Evolutionary conservation across 2,329 filamentous ascomycete genomes (phyloP), one percentile per base, ranked within the genome.

Genomic region (Aaosphaeria arxii): DNA sequence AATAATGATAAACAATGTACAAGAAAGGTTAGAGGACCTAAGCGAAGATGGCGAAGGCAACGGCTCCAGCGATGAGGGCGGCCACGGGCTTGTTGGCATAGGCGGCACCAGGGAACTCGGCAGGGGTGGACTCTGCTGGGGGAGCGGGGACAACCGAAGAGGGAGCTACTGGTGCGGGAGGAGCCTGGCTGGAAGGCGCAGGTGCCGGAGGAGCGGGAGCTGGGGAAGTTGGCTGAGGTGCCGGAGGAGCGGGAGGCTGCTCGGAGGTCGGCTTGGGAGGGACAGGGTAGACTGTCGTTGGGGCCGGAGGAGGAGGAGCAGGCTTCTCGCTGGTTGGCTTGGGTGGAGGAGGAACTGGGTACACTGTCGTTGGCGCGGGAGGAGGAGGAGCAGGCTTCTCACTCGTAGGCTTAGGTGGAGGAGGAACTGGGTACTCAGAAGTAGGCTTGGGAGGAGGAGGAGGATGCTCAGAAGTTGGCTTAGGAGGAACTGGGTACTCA

Each of bases 111-210:
- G 39, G 39, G 7, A 40, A n/a, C 24, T n/a, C 7, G 39, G 24
- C 9, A 9, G 39, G 17, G 39, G 39, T n/a, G 9, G 39, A 7
- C 11, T 40, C 7, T 9, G 39, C 11, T 13, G 40, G 41, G 9
- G 39, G 47, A 41, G 24, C 46, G 43, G 57, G 51, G 9, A 43
- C 30, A 31, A 44, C 40, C 0, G 43, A 38, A 32, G 42, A 30
- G 30, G 43, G 28, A 13, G 36, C 33, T 44, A 29, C 43, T 5
- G 38, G 42, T 44, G 13, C 40, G 42, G 17, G 43, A 45, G 17
- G 46, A 9, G 48, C 41, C 47, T 31, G 13, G 51, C 40, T 41
- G 24, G 38, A 30, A 24, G n/a, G 29, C 5, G 44, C 44, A 17
- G 39, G 6, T 11, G 42, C 41, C 30, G 41, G 11, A 36, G 41